Percentiles rank a stretch among this genome's conserved stretches.
phyloP scores from a whole-genome alignment of 2,329 filamentous ascomycete genomes.

The Rasamsonia emersonii region DNA sequence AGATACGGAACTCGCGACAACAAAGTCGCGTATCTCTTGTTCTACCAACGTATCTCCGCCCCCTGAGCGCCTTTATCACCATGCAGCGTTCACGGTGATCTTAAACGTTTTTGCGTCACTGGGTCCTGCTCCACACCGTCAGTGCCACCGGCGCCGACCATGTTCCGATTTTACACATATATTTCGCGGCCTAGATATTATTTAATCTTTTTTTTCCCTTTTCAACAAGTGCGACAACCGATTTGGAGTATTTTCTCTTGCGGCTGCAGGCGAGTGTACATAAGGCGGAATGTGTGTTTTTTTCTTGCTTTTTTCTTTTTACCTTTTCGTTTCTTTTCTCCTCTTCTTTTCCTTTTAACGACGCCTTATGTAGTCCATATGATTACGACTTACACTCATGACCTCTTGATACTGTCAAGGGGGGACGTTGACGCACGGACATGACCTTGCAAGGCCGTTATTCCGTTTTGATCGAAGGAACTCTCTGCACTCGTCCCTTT shows the following conservation, averaged over 20 bases:
- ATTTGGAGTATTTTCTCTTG: too few species aligned
- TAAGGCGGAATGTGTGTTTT: slow-evolving; percentile 5
- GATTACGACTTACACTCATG: slow-evolving; percentile 6
- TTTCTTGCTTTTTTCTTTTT: slow-evolving; percentile 2
- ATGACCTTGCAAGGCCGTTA: too few species aligned
- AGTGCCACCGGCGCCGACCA: too few species aligned
- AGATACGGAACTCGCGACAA: slow-evolving; percentile 69
- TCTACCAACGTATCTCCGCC: slow-evolving; percentile 69
- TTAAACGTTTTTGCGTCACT: too few species aligned
- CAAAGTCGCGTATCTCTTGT: slow-evolving; percentile 93
- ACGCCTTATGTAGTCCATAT: slow-evolving; percentile 7
- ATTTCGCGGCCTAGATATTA: background rate
- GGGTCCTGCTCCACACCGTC: too few species aligned
- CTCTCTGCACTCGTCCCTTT: too few species aligned
- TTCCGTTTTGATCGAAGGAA: too few species aligned
- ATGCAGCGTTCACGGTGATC: too few species aligned
- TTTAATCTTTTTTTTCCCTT: background rate
- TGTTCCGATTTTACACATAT: background rate
- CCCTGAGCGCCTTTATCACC: too few species aligned
- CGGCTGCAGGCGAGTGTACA: slow-evolving; percentile 7
- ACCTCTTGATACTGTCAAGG: too few species aligned
- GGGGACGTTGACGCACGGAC: too few species aligned
- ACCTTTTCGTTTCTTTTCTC: slow-evolving; percentile 6
- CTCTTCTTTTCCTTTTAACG: slow-evolving; percentile 8
- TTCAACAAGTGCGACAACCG: too few species aligned